Percentiles rank a stretch among this genome's conserved stretches.
Conservation (phyloP, 2,329 filamentous ascomycete species). For the Aspergillus unguis region DNA sequence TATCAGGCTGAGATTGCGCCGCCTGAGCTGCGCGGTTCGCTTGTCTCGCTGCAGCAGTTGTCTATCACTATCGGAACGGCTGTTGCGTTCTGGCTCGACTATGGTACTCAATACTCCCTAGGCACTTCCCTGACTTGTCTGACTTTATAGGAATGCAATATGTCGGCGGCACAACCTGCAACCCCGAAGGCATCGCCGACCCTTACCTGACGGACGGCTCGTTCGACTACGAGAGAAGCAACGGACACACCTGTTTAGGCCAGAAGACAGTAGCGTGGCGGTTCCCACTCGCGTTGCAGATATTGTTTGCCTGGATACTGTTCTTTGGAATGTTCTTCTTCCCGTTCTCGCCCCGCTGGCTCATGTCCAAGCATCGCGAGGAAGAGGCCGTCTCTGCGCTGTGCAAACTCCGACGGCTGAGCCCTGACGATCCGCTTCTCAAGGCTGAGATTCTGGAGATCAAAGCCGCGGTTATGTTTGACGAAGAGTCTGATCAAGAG, state of each 20-base stretch:
- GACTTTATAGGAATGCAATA: slow-evolving; percentile 22
- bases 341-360: slow-evolving; percentile 75
- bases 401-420: slow-evolving; percentile 60
- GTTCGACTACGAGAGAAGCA: slow-evolving; percentile 7
- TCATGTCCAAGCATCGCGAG: slow-evolving; percentile 67
- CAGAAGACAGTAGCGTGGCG: slow-evolving; percentile 60
- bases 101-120: slow-evolving; percentile 2
- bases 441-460: slow-evolving; percentile 79
- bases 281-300: slow-evolving; percentile 48
- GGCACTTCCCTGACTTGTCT: background rate
- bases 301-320: slow-evolving; percentile 64
- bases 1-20: slow-evolving; percentile 48
- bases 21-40: slow-evolving; percentile 64
- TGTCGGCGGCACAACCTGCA: slow-evolving; percentile 55
- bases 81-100: slow-evolving; percentile 10
- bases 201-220: slow-evolving; percentile 10
- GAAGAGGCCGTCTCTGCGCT: slow-evolving; percentile 59
- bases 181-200: slow-evolving; percentile 11
- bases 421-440: slow-evolving; percentile 63
- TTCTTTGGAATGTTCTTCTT: slow-evolving; percentile 74
- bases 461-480: slow-evolving; percentile 73
- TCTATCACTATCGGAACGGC: slow-evolving; percentile 55
- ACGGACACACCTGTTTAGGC: slow-evolving; percentile 8
- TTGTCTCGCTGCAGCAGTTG: slow-evolving; percentile 64
- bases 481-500: slow-evolving; percentile 66